Base-by-base conservation (phyloP, 805 yeast species). In the Cyberlindnera mycetangii region DNA sequence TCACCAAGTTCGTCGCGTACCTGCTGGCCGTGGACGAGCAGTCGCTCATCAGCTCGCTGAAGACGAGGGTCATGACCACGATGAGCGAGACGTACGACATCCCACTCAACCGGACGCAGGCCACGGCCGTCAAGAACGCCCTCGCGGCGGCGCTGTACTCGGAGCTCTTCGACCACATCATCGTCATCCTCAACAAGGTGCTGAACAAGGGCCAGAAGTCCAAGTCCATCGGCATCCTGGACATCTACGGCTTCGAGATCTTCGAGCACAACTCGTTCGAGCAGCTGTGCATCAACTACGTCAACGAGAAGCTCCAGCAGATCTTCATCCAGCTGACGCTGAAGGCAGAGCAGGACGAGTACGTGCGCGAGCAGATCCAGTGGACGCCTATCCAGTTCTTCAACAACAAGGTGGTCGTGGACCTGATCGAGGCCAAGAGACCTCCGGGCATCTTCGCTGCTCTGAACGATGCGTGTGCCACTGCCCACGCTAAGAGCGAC, bases 381-480 rank as follows among this genome's bases (percentile, higher is more conserved):
- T 93, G 99, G 99, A 88, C 96, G 11, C 98, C 98, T 18, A 93
- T 93, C 59, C 86, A 93, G 51, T 93, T 89, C 66, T 93, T 93
- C 71, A 93, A 93, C 68, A 93, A 93, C 69, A 83, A 92, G 67
- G 84, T 93, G 54, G 99, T 93, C 24, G 93, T 98, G 71, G 99
- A 93, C 57, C 75, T 93, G 61, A 93, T 93, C 60, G 99, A 93
- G 68, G 85, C 88, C 22, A 79, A 80, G 48, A 80, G 97, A 60
- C 98, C 99, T 1, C 97, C 97, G 1, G 99, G 99, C 48, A 75
- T 93, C 35, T 90, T 93, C 70, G 95, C 98, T 3, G 96, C 96
- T 3, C 75, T 93, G 68, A 93, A 92, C 66, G 99, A 93, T 71
- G 92, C 98, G 1, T 84, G 89, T 59, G 97, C 97, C 30, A 93